These are phyloP conservation scores for Antrodiella citrinella DNA, from an alignment of 768 basidiomycete genomes.

Conservation along the genomic window DNA sequence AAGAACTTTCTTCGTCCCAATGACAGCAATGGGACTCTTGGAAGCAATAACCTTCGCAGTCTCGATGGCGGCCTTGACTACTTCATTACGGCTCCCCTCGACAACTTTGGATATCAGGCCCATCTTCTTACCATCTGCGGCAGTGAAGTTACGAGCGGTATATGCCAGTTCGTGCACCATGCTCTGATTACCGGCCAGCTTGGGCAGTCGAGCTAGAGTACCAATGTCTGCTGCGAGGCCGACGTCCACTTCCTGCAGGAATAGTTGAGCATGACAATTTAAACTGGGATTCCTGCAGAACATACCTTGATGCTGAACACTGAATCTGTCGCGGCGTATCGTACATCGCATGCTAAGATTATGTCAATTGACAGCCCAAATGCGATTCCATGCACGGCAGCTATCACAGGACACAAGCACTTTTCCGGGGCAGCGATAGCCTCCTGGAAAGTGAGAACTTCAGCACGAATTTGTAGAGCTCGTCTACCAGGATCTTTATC, in stretches of 20 bases:
- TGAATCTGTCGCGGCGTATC: conserved; percentile 57
- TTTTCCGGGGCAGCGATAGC: conserved; percentile 61
- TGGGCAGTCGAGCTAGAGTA: conserved; percentile 73
- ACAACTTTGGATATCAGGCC: conserved; percentile 75
- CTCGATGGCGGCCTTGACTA: conserved; percentile 56
- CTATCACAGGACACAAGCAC: conserved; percentile 76
- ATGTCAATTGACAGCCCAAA: conserved; percentile 79
- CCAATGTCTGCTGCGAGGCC: conserved; percentile 88
- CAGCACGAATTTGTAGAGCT: conserved; percentile 39
- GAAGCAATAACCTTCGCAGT: conserved; percentile 56
- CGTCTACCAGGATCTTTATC: conserved; percentile 44
- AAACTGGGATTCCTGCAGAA: neutral
- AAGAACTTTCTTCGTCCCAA: conserved; percentile 71
- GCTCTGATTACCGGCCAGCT: conserved; percentile 68
- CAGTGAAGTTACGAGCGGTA: conserved; percentile 63
- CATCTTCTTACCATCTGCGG: conserved; percentile 54
- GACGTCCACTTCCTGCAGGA: conserved; percentile 69
- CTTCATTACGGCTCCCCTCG: conserved; percentile 54
- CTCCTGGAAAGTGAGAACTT: conserved; percentile 55
- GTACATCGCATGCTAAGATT: conserved; percentile 67
- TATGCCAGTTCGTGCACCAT: conserved; percentile 69
- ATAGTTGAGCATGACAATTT: too few species aligned
- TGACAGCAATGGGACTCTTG: conserved; percentile 76
- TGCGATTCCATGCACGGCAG: conserved; percentile 66
- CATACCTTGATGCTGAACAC: conserved; percentile 69